A percentile compares a stretch with the other conserved stretches of the same genome.
These are phyloP conservation scores for Cavenderia fasciculata DNA, from an alignment of 78 protist species.

Conservation along the genomic window DNA sequence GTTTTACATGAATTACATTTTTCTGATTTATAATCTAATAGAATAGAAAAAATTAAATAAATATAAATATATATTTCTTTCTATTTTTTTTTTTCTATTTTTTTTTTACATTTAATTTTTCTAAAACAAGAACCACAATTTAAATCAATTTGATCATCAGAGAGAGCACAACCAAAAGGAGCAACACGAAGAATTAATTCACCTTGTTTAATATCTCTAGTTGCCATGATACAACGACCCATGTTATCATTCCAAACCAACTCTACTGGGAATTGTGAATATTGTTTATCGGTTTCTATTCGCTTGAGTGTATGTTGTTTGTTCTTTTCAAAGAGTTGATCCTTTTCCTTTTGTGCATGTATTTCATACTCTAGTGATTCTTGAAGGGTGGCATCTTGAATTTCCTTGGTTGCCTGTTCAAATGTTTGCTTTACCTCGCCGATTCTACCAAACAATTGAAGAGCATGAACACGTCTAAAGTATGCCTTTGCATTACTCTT, in stretches of 20 bases:
- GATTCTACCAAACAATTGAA: not conserved
- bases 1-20: conserved; percentile 18
- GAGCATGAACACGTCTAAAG: conserved; percentile 6
- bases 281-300: conserved; percentile 27
- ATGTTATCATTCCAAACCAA: conserved; percentile 28
- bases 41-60: not conserved
- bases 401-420: not conserved
- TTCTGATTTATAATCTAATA: not conserved
- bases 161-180: conserved; percentile 21
- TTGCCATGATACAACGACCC: conserved; percentile 41
- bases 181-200: conserved; percentile 10
- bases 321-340: conserved; percentile 1
- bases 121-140: conserved; percentile 42
- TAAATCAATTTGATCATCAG: not conserved
- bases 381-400: not conserved
- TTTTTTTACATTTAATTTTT: not conserved
- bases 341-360: not conserved
- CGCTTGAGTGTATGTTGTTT: not conserved
- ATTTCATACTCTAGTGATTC: no score
- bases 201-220: conserved; percentile 15
- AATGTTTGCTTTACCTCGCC: not conserved
- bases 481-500: conserved; percentile 10
- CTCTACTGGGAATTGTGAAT: conserved; percentile 30
- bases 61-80: no score
- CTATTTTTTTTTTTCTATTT: no score